Evolutionary conservation across 2,329 filamentous ascomycete genomes (phyloP).

Genomic region (Pseudogymnoascus sp.): DNA sequence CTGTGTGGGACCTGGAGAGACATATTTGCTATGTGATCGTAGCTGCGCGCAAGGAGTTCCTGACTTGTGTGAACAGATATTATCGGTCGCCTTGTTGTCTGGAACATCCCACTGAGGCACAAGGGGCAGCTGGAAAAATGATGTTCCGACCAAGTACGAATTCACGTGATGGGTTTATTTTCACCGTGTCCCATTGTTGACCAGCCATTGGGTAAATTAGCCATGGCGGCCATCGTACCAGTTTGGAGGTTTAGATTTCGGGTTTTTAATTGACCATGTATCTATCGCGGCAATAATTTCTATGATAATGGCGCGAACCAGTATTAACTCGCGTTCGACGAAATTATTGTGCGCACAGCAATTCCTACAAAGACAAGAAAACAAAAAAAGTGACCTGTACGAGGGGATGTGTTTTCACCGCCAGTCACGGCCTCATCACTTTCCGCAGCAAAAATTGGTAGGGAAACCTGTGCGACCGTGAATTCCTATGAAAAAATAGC

Average conservation of each 20-base stretch:
- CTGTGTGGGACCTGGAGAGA: constrained; percentile 38
- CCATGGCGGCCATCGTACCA: neutral
- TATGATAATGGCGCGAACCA: neutral
- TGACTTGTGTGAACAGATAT: constrained; percentile 5
- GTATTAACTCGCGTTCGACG: neutral
- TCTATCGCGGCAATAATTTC: neutral
- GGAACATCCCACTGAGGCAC: constrained; percentile 6
- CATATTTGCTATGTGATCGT: constrained; percentile 23
- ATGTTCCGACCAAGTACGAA: neutral
- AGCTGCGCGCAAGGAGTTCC: constrained; percentile 5
- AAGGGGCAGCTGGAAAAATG: constrained; percentile 7
- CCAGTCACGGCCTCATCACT: neutral
- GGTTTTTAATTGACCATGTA: neutral
- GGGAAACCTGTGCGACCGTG: neutral
- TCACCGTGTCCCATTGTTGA: neutral
- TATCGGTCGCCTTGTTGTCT: constrained; percentile 8
- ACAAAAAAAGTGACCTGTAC: neutral
- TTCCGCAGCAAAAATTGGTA: neutral
- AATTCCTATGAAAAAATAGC: neutral
- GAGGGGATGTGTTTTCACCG: neutral
- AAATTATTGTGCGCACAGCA: neutral
- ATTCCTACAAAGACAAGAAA: neutral
- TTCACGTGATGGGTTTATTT: neutral
- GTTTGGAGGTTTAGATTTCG: neutral
- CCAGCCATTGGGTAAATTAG: neutral